A percentile compares a stretch with the other conserved stretches of the same genome.
Evolutionary conservation across 805 yeast species (phyloP).

Genomic region (Starmerella stigmatis): DNA sequence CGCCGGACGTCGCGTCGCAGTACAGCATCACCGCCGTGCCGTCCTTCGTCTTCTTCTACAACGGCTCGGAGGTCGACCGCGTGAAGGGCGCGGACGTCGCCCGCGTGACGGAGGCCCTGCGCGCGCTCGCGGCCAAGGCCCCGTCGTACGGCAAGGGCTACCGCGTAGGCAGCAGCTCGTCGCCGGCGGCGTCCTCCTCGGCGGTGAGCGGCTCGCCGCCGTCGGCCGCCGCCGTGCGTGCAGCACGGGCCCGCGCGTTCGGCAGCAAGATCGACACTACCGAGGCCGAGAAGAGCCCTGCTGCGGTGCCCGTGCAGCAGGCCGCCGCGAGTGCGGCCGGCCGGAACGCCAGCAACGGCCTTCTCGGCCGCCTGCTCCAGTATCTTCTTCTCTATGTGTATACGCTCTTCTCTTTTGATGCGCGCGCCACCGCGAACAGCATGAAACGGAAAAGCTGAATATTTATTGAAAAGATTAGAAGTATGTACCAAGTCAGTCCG

Average conservation of each 20-base stretch:
- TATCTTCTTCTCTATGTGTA: conserved; percentile 18
- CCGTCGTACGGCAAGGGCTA: conserved; percentile 17
- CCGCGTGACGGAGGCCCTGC: conserved; percentile 12
- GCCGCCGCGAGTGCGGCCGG: background rate
- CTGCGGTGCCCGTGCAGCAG: background rate
- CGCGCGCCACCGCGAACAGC: conserved; percentile 12
- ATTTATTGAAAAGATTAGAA: background rate
- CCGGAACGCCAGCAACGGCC: background rate
- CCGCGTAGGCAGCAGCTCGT: conserved; percentile 15
- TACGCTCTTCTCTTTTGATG: conserved; percentile 23
- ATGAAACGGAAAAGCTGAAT: background rate
- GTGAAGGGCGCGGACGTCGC: conserved; percentile 27
- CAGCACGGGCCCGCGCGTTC: conserved; percentile 8
- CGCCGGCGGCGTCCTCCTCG: background rate
- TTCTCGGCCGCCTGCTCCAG: background rate
- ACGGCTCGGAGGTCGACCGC: conserved; percentile 57
- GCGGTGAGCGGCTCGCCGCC: background rate
- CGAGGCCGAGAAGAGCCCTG: background rate
- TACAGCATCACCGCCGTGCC: conserved; percentile 55
- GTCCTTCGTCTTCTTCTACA: conserved; percentile 61
- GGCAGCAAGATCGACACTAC: background rate
- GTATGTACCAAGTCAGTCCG: too few relatives aligned
- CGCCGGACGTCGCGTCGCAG: conserved; percentile 57
- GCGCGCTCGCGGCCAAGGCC: conserved; percentile 6
- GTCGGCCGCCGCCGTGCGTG: conserved; percentile 8